Conservation (phyloP, 1,284 basidiomycete species). For the Cutaneotrichosporon curvatum region DNA sequence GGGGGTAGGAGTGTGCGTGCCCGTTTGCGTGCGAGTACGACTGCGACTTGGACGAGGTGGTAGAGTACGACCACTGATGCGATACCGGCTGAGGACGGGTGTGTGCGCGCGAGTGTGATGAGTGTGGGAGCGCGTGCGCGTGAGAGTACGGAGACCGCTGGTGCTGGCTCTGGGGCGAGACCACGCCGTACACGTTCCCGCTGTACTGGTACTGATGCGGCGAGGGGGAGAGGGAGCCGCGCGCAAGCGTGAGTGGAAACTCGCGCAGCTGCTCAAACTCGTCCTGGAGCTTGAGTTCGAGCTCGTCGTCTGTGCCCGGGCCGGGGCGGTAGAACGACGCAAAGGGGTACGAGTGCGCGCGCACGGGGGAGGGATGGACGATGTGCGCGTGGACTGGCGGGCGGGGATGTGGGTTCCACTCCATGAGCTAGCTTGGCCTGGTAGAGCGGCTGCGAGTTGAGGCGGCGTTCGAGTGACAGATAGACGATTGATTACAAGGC, state of each 20-base stretch:
- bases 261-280: no score
- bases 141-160: not conserved
- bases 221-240: no score
- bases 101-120: not conserved
- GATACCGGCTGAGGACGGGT: not conserved
- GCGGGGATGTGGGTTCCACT: not conserved
- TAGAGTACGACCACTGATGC: not conserved
- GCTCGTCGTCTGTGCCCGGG: not conserved
- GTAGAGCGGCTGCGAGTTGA: not conserved
- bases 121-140: not conserved
- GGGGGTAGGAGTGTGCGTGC: not conserved
- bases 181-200: no score
- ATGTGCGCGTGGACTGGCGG: slow-evolving; percentile 5
- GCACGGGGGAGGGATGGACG: slow-evolving; percentile 18
- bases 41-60: not conserved
- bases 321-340: not conserved
- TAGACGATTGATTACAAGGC: no score
- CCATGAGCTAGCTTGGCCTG: no score
- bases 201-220: no score
- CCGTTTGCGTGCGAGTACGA: not conserved
- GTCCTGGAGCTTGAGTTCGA: no score
- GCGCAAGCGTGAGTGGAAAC: no score
- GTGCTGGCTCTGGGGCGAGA: no score
- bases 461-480: not conserved
- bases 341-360: slow-evolving; percentile 16